Evolutionary conservation across 306 rosid genomes (phyloP).

Genomic region (Arachis stenosperma): DNA sequence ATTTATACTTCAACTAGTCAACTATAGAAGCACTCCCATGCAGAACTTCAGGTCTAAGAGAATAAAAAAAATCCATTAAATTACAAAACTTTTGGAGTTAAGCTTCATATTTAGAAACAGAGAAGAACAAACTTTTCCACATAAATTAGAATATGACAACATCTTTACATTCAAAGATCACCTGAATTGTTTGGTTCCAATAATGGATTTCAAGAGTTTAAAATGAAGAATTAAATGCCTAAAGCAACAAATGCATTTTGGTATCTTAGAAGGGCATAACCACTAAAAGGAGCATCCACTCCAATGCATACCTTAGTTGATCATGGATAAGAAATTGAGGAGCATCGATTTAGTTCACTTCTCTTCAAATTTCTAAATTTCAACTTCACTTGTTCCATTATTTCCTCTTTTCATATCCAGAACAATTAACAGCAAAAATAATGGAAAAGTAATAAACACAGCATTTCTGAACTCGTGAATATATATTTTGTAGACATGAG

Average conservation of each 20-base stretch:
- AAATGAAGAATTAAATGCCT: neutral
- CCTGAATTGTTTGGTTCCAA: neutral
- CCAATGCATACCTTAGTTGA: neutral
- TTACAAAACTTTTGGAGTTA: conserved; percentile 65
- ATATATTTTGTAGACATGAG: neutral
- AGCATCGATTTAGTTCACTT: neutral
- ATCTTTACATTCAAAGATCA: conserved; percentile 3
- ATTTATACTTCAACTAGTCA: conserved; percentile 51
- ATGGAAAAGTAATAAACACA: neutral
- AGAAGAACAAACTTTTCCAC: neutral
- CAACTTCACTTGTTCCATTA: neutral
- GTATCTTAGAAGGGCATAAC: neutral
- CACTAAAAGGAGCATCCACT: neutral
- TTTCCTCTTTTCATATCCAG: conserved; percentile 4
- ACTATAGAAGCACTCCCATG: conserved; percentile 43
- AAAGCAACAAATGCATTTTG: neutral
- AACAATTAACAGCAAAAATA: neutral
- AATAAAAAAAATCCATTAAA: conserved; percentile 65
- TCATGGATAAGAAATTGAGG: neutral
- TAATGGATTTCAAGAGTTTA: neutral
- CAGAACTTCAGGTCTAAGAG: conserved; percentile 63
- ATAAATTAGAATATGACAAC: conserved; percentile 1
- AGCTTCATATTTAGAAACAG: conserved; percentile 56
- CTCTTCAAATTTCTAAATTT: neutral
- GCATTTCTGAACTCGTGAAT: neutral